A percentile compares a stretch with the other conserved stretches of the same genome.
These are phyloP conservation scores for Periglandula ipomoeae DNA, from an alignment of 2,329 filamentous ascomycete genomes.

Conservation along the genomic window DNA sequence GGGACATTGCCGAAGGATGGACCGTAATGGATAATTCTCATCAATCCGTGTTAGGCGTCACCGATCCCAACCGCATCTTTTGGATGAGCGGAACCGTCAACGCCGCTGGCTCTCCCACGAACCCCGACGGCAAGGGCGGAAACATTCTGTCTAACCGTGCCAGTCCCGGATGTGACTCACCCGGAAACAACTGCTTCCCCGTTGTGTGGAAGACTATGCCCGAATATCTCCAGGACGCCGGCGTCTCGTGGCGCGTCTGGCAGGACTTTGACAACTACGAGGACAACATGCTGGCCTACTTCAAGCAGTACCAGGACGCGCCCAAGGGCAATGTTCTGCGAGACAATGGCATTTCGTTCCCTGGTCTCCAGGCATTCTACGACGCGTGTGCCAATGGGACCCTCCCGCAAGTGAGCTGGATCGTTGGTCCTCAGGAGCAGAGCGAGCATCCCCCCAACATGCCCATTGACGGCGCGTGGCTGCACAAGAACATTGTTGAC, in stretches of 20 bases:
- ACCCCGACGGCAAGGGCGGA: conserved; percentile 29
- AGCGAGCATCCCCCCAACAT: conserved; percentile 35
- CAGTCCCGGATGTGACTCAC: conserved; percentile 26
- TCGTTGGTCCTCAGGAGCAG: conserved; percentile 42
- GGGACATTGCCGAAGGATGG: conserved; percentile 44
- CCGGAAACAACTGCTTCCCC: conserved; percentile 39
- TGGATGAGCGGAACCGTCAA: conserved; percentile 35
- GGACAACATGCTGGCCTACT: conserved; percentile 43
- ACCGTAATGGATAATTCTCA: conserved; percentile 22
- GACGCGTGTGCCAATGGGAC: conserved; percentile 36
- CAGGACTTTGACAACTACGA: conserved; percentile 41
- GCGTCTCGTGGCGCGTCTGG: conserved; percentile 40
- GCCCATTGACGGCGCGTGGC: conserved; percentile 45
- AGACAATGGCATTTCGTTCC: conserved; percentile 26
- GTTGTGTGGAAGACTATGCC: conserved; percentile 42
- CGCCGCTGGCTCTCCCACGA: conserved; percentile 28
- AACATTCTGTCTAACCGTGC: conserved; percentile 24
- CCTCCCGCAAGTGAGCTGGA: conserved; percentile 41
- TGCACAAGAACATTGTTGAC: conserved; percentile 44
- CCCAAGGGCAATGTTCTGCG: conserved; percentile 9
- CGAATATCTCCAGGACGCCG: conserved; percentile 37
- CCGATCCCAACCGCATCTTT: conserved; percentile 36
- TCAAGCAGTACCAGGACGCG: conserved; percentile 13
- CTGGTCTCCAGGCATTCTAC: conserved; percentile 39
- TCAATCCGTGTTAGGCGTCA: conserved; percentile 17